These are phyloP conservation scores for Rosa hybrid DNA, from an alignment of 331 rosid genomes.

Conservation along the genomic window DNA sequence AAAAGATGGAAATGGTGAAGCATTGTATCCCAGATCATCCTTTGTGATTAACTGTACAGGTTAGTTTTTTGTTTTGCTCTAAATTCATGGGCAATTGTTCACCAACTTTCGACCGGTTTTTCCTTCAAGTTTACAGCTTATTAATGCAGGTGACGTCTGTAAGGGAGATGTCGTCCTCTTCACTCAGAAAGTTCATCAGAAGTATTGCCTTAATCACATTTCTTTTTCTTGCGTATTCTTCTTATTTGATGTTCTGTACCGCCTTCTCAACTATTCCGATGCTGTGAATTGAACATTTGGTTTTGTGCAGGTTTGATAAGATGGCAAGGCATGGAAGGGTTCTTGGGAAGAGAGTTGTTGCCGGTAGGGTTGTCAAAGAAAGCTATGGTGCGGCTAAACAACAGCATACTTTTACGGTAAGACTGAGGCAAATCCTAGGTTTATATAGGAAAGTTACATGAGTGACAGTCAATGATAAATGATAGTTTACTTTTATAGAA, in stretches of 20 bases:
- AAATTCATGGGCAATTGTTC: slow-evolving; percentile 14
- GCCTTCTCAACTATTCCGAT: slow-evolving; percentile 5
- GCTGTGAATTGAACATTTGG: slow-evolving; percentile 1
- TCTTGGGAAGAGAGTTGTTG: slow-evolving; percentile 65
- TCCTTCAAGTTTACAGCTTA: slow-evolving; percentile 11
- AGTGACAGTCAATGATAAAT: neutral
- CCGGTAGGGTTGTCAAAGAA: slow-evolving; percentile 76
- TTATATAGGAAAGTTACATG: neutral
- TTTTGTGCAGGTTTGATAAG: slow-evolving; percentile 61
- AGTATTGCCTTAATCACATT: slow-evolving; percentile 30
- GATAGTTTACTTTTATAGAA: neutral
- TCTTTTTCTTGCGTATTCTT: slow-evolving; percentile 10
- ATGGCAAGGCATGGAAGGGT: slow-evolving; percentile 53
- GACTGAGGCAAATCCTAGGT: slow-evolving; percentile 27
- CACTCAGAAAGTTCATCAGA: slow-evolving; percentile 68
- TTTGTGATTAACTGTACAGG: slow-evolving; percentile 72
- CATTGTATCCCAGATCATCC: slow-evolving; percentile 60
- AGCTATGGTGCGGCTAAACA: slow-evolving; percentile 82
- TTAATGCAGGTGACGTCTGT: slow-evolving; percentile 75
- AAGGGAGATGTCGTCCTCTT: slow-evolving; percentile 78
- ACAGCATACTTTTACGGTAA: slow-evolving; percentile 84
- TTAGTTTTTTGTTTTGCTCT: slow-evolving; percentile 9
- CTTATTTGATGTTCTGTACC: slow-evolving; percentile 25
- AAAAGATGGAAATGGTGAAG: slow-evolving; percentile 56
- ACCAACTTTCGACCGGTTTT: neutral